Evolutionary conservation across 345 rosid species (phyloP).

Genomic region (Arabidopsis thaliana): TAIR10.1 NC_003070.9:28762001-28762500

Average conservation of each 20-base stretch:
- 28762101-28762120: slow-evolving; percentile 26
- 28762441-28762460: slow-evolving; percentile 49
- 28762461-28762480: slow-evolving; percentile 53
- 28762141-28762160: slow-evolving; percentile 81
- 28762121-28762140: slow-evolving; percentile 28
- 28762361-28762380: slow-evolving; percentile 81
- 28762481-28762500: slow-evolving; percentile 74
- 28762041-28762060: slow-evolving; percentile 91
- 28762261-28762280: neutral
- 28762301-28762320: slow-evolving; percentile 85
- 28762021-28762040: slow-evolving; percentile 75
- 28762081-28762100: slow-evolving; percentile 12
- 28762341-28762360: slow-evolving; percentile 82
- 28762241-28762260: neutral
- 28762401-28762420: slow-evolving; percentile 67
- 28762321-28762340: slow-evolving; percentile 88
- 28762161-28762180: slow-evolving; percentile 87
- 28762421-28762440: slow-evolving; percentile 65
- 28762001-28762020: slow-evolving; percentile 59
- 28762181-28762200: slow-evolving; percentile 73
- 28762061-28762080: slow-evolving; percentile 81
- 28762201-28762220: slow-evolving; percentile 86
- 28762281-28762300: slow-evolving; percentile 24
- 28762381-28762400: slow-evolving; percentile 78
- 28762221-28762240: slow-evolving; percentile 4